A percentile compares a stretch with the other conserved stretches of the same genome.
phyloP scores from a whole-genome alignment of 1,284 basidiomycete genomes.

The Malassezia arunalokei region DNA sequence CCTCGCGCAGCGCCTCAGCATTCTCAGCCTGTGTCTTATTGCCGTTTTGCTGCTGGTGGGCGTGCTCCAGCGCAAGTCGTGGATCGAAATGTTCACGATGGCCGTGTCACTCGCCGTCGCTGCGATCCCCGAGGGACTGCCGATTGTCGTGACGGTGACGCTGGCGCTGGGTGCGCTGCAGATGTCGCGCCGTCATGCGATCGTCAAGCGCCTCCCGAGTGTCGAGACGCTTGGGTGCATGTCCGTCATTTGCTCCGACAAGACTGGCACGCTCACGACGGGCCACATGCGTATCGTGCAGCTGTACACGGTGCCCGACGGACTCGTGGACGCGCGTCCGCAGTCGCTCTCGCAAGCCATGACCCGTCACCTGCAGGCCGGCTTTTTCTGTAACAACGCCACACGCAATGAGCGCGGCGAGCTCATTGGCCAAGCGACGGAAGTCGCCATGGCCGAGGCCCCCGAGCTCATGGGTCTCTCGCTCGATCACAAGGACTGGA shows the following conservation, averaged over 20 bases:
- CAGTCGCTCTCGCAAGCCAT: slow-evolving; percentile 48
- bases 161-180: slow-evolving; percentile 82
- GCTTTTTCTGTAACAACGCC: slow-evolving; percentile 53
- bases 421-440: slow-evolving; percentile 78
- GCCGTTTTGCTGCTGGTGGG: slow-evolving; percentile 86
- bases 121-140: slow-evolving; percentile 89
- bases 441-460: slow-evolving; percentile 78
- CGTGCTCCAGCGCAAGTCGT: slow-evolving; percentile 69
- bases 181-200: slow-evolving; percentile 87
- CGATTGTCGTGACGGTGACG: slow-evolving; percentile 93
- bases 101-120: slow-evolving; percentile 94
- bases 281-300: slow-evolving; percentile 91
- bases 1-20: slow-evolving; percentile 77
- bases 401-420: slow-evolving; percentile 60
- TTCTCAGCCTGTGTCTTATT: slow-evolving; percentile 81
- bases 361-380: slow-evolving; percentile 59
- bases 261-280: slow-evolving; percentile 89
- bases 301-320: slow-evolving; percentile 72
- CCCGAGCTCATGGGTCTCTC: slow-evolving; percentile 59
- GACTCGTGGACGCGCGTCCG: slow-evolving; percentile 47
- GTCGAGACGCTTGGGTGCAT: slow-evolving; percentile 89
- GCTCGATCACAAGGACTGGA: slow-evolving; percentile 63
- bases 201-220: slow-evolving; percentile 89
- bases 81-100: slow-evolving; percentile 98
- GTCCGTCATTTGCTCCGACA: slow-evolving; percentile 91